These are phyloP conservation scores for Heteromeles arbutifolia DNA, from an alignment of 306 rosid genomes.

Conservation along the genomic window DNA sequence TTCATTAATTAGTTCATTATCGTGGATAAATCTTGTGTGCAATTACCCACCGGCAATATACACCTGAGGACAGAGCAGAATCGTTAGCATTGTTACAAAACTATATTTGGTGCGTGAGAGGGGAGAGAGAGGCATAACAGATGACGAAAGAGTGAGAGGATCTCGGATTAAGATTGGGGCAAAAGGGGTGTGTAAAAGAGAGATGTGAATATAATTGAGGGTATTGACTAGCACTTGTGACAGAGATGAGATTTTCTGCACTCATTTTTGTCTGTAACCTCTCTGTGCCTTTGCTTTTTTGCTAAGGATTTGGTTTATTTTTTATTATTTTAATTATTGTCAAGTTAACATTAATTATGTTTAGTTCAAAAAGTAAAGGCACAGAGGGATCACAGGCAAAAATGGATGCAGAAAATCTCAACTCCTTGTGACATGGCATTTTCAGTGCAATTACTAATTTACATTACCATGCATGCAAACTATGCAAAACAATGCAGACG, in stretches of 20 bases:
- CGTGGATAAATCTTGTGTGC: background rate
- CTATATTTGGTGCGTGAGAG: background rate
- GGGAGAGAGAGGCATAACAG: background rate
- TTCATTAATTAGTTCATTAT: background rate
- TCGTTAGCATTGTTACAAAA: too few relatives aligned
- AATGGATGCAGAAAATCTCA: too few relatives aligned
- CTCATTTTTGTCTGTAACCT: too few relatives aligned
- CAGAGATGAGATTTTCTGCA: too few relatives aligned
- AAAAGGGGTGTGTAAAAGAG: background rate
- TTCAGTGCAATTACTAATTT: background rate
- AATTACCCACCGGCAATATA: too few relatives aligned
- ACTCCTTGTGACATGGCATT: background rate
- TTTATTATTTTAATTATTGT: too few relatives aligned
- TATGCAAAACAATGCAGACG: background rate
- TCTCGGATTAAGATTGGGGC: too few relatives aligned
- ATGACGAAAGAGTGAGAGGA: background rate
- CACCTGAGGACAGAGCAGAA: rapidly evolving
- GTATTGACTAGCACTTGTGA: background rate
- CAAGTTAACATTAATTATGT: too few relatives aligned
- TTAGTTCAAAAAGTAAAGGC: too few relatives aligned
- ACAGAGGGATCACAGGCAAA: too few relatives aligned
- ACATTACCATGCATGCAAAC: constrained; percentile 28
- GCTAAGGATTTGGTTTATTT: too few relatives aligned
- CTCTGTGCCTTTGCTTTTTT: too few relatives aligned
- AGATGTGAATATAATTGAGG: background rate